Conservation (phyloP, 257 asterid genomes). For the Solanum gandarillasii region DNA sequence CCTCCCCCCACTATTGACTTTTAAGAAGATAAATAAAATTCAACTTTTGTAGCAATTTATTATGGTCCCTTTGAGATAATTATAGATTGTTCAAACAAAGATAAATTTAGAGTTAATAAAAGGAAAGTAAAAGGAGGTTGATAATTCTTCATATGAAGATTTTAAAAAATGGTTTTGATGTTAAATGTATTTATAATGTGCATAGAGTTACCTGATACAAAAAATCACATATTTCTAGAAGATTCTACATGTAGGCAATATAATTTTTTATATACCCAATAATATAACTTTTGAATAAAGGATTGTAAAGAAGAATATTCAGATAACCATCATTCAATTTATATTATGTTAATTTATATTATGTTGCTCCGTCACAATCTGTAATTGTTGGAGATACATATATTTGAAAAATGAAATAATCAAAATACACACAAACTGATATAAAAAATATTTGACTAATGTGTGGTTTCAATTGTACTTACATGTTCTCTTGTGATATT, state of each 20-base stretch:
- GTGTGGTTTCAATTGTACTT: background rate
- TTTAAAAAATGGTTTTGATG: background rate
- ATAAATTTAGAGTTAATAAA: background rate
- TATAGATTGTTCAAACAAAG: background rate
- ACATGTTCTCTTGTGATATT: background rate
- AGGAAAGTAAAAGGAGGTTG: background rate
- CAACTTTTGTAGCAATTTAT: background rate
- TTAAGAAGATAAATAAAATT: background rate
- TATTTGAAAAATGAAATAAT: background rate
- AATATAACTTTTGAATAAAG: background rate
- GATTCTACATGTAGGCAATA: background rate
- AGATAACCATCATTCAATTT: background rate
- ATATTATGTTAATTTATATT: background rate
- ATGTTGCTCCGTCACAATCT: no score
- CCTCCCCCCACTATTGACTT: background rate
- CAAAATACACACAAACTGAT: rapidly evolving
- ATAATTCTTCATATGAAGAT: background rate
- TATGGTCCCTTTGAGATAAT: background rate
- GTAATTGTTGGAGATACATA: background rate
- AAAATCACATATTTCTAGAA: background rate
- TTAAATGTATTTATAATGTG: background rate
- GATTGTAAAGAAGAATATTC: background rate
- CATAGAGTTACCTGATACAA: background rate
- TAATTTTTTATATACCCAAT: background rate
- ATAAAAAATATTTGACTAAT: background rate